Base-by-base conservation (phyloP, 2,329 filamentous ascomycete genomes). In the Cercospora sesami region DNA sequence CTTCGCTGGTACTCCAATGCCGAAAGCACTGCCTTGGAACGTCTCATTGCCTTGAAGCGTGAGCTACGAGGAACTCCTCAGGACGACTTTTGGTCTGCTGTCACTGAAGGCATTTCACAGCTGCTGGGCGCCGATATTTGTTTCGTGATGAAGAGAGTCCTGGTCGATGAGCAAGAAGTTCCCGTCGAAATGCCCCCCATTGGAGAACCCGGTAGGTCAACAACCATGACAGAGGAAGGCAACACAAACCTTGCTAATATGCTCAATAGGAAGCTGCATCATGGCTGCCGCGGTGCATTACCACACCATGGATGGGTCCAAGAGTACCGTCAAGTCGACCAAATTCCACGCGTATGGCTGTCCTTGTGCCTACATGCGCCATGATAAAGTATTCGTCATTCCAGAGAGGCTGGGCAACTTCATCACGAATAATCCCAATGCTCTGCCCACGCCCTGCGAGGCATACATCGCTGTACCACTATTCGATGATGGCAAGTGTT, bases 311-410 rank as follows among this genome's bases (percentile, higher is more conserved):
- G 88, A 81, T 82, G 60, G 83, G 83, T 64, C 80, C 80, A 62
- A 82, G 83, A 80, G 83, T 26, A 82, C 87, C 61, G 80, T 87
- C 72, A 84, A 84, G 69, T 85, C 90, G 73, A 86, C 87, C 79
- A 86, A 87, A 71, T 90, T 89, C 77, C 84, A 87, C 72, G 86
- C 87, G 42, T 89, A 88, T 72, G 86, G 84, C 26, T 87, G 88
- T 70, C 89, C 89, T 4, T 89, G 89, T 77, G 85, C 85, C 39
- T 86, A 90, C 75, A 91, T 91, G 89, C 87, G 86, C 72, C 86
- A 91, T 75, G 89, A 91, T 79, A 90, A 91, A 76, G 86, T 90
- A 61, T 89, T 90, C 75, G 79, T 91, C 66, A 87, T 92, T 23
- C 87, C 89, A 0, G 86, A 90, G 65, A 82, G 83, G 51, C 78